phyloP scores from a whole-genome alignment of 2,329 filamentous ascomycete species.

The Pestalotiopsis sp. region DNA sequence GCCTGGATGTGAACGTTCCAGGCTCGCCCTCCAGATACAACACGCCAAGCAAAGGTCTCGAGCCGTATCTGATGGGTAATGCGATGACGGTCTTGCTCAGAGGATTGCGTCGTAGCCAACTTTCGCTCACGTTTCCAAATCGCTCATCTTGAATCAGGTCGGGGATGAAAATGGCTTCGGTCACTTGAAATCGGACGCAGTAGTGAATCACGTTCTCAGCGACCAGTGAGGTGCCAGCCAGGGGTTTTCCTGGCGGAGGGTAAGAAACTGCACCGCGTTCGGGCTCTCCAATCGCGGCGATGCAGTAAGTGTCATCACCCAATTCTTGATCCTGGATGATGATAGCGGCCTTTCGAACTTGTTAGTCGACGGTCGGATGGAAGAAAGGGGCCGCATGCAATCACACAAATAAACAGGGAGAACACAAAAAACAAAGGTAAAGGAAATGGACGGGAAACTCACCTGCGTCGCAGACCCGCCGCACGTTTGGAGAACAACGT shows the following conservation, averaged over 20 bases:
- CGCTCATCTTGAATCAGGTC: constrained; percentile 76
- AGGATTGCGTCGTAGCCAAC: constrained; percentile 70
- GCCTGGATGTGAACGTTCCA: constrained; percentile 76
- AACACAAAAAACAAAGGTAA: background rate
- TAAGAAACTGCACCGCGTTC: constrained; percentile 70
- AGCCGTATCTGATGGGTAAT: constrained; percentile 77
- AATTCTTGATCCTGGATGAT: constrained; percentile 70
- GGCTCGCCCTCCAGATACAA: constrained; percentile 77
- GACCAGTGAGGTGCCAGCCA: constrained; percentile 69
- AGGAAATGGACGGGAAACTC: background rate
- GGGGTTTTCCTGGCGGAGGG: constrained; percentile 63
- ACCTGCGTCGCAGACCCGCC: constrained; percentile 66
- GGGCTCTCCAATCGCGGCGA: constrained; percentile 74
- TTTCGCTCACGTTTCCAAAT: constrained; percentile 73
- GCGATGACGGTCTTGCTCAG: constrained; percentile 75
- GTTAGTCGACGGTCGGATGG: background rate
- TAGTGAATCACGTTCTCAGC: constrained; percentile 78
- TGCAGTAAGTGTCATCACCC: constrained; percentile 64
- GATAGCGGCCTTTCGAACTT: constrained; percentile 59
- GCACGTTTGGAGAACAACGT: constrained; percentile 78
- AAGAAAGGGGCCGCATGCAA: background rate
- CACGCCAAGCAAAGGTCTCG: constrained; percentile 70
- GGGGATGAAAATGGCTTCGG: constrained; percentile 71
- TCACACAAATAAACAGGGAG: too few relatives aligned
- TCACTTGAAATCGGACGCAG: constrained; percentile 68